These are phyloP conservation scores for Podila verticillata DNA, from an alignment of 192 early-diverging fungal genomes.

Conservation along the genomic window DNA sequence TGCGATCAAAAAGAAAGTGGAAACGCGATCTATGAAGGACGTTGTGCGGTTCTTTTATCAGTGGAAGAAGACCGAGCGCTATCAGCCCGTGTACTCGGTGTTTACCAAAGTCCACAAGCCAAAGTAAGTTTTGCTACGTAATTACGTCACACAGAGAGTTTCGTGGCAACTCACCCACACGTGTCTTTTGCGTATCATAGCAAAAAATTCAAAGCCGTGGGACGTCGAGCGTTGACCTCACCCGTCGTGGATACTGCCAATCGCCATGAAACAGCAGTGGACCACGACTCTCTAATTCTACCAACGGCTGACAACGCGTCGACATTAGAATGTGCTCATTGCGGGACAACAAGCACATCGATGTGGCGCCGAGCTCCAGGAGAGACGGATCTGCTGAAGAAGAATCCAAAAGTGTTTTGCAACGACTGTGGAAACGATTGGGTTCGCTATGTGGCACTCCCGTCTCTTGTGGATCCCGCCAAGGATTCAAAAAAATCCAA, in stretches of 20 bases:
- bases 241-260: conserved; percentile 20
- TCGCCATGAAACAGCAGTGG: conserved; percentile 22
- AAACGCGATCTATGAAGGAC: conserved; percentile 59
- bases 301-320: conserved; percentile 24
- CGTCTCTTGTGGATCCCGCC: conserved; percentile 29
- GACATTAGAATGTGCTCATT: conserved; percentile 54
- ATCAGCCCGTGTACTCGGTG: conserved; percentile 68
- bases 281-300: conserved; percentile 46
- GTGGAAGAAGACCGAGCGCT: conserved; percentile 67
- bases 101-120: conserved; percentile 68
- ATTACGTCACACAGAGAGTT: no score
- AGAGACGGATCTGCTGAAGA: conserved; percentile 53
- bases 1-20: conserved; percentile 61
- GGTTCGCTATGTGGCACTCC: conserved; percentile 63
- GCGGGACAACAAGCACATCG: conserved; percentile 35
- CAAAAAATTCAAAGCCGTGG: conserved; percentile 56
- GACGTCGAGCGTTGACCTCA: conserved; percentile 27
- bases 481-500: conserved; percentile 35
- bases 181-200: conserved; percentile 11
- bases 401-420: conserved; percentile 54
- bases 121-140: conserved; percentile 49
- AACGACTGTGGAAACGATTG: conserved; percentile 66
- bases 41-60: conserved; percentile 70
- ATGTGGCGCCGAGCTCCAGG: conserved; percentile 54
- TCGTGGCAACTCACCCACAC: no score